phyloP scores from a whole-genome alignment of 2,329 filamentous ascomycete genomes.

The Colletotrichum sp. region DNA sequence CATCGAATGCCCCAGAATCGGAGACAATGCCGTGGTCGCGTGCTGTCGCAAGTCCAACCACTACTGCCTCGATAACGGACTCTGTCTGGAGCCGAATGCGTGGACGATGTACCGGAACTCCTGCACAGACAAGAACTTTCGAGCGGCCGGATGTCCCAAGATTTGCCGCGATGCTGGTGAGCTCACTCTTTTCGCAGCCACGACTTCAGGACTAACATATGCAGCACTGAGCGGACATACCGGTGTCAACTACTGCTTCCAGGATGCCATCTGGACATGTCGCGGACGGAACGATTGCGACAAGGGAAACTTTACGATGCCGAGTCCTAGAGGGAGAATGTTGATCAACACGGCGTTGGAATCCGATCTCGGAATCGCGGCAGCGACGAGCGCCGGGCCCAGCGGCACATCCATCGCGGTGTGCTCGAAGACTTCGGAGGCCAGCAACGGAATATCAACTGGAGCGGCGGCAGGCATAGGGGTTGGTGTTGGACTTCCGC shows the following conservation, averaged over 20 bases:
- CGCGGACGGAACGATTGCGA: background rate
- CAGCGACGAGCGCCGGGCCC: background rate
- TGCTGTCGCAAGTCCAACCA: background rate
- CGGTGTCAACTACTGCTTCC: background rate
- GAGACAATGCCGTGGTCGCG: background rate
- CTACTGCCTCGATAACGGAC: background rate
- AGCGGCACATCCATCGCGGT: background rate
- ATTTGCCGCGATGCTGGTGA: background rate
- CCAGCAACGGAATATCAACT: background rate
- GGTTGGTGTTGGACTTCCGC: conserved; percentile 2
- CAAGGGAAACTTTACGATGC: background rate
- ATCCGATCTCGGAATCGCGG: background rate
- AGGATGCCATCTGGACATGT: background rate
- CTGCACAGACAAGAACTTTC: background rate
- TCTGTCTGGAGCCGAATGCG: background rate
- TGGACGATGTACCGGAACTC: conserved; percentile 1
- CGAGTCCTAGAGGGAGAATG: background rate
- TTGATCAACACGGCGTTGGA: background rate
- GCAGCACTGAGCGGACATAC: background rate
- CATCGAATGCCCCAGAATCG: background rate
- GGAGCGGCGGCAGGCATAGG: conserved; percentile 16
- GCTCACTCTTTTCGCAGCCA: too few relatives aligned
- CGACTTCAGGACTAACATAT: too few relatives aligned
- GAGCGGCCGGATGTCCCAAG: background rate
- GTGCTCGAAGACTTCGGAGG: background rate